Evolutionary conservation across 495 filamentous ascomycete species (phyloP), one percentile per base, ranked within the genome.

Genomic region (Daldinia caldariorum): DNA sequence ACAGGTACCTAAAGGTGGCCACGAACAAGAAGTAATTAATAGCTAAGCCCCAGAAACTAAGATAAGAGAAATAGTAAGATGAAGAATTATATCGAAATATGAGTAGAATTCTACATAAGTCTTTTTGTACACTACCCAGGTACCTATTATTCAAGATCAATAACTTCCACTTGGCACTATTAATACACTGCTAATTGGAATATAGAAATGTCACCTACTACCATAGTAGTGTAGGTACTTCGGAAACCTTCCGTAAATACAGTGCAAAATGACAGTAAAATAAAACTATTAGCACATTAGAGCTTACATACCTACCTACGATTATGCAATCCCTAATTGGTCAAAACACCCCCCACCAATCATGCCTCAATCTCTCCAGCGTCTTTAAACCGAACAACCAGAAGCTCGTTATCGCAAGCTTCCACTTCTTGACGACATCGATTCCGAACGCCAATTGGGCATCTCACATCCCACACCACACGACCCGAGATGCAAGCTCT

Each of bases 401-500:
- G 18, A 39, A 72, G 59, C 55, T 63, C 60, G 63, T 20, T 61
- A 56, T 43, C 18, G 45, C 14, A 69, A 66, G 26, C 26, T 26
- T 26, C 62, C 71, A 3, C 26, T 26, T 26, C 62, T 74, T 22
- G 37, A 54, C 61, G 45, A 64, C 51, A 60, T 53, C 61, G 26
- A 58, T 61, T 43, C 53, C 54, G 57, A 72, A 66, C 1, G 66
- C 67, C 70, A 69, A 77, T 77, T 75, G 72, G 62, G 53, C 53
- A 53, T 53, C 31, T 22, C 50, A 18, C 63, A 75, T 43, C 35
- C 43, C 64, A 56, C 54, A 50, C 32, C 66, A 72, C 67, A 58
- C 57, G 47, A 37, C n/a, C 54, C 70, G 74, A 66, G 62, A 84
- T 84, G 83, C 78, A 78, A 68, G 80, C 83, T 63, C 71, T 83